Conservation (phyloP, 176 grass and related monocot genomes). For the Eragrostis curvula region DNA sequence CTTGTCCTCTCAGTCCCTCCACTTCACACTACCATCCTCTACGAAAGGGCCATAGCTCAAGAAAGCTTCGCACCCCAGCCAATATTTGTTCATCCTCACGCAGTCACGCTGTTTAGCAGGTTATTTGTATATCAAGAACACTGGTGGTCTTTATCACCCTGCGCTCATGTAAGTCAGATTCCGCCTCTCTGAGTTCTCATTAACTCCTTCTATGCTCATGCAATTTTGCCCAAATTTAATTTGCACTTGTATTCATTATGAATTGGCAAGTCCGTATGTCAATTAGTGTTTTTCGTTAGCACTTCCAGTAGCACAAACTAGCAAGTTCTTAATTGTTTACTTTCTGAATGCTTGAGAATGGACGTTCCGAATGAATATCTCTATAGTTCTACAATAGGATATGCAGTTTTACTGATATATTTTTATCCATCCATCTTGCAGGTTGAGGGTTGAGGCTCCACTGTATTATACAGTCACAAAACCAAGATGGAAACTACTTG, state of each 20-base stretch:
- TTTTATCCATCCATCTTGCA: slow-evolving; percentile 26
- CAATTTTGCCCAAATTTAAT: not conserved
- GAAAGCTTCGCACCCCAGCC: not conserved
- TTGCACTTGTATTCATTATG: not conserved
- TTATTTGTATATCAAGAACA: not conserved
- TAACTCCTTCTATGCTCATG: not conserved
- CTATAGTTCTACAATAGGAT: not conserved
- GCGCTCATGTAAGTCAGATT: slow-evolving; percentile 38
- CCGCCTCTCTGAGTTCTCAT: not conserved
- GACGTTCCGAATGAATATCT: not conserved
- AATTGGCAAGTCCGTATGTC: not conserved
- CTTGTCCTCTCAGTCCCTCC: slow-evolving; percentile 6
- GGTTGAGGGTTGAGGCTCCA: slow-evolving; percentile 56
- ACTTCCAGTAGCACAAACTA: not conserved
- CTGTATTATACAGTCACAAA: slow-evolving; percentile 36
- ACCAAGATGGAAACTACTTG: slow-evolving; percentile 42
- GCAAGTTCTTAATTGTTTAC: not conserved
- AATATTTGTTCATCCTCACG: slow-evolving; percentile 25
- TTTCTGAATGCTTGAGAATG: slow-evolving; percentile 10
- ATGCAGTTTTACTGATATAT: slow-evolving; percentile 12
- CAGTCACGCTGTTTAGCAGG: not conserved
- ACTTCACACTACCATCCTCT: slow-evolving; percentile 16
- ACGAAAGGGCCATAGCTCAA: slow-evolving; percentile 15
- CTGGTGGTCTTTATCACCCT: not conserved
- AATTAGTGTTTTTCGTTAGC: not conserved